Evolutionary conservation across 2,329 filamentous ascomycete genomes (phyloP).

Genomic region (Trichophyton equinum): DNA sequence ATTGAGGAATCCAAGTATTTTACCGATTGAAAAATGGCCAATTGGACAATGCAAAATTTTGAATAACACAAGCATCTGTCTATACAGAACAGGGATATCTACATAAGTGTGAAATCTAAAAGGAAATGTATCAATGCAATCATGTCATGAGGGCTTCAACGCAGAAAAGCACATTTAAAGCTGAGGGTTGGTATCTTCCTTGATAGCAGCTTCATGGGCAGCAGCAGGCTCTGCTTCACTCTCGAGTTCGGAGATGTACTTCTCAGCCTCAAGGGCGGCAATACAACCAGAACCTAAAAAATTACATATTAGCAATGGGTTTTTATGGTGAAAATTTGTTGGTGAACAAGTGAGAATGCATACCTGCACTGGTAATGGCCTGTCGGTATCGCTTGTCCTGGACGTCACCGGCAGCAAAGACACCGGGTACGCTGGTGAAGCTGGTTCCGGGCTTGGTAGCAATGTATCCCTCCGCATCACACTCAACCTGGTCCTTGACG

Average conservation of each 20-base stretch:
- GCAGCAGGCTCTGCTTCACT: conserved; percentile 34
- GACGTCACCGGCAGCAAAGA: conserved; percentile 94
- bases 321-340: neutral
- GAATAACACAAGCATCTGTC: neutral
- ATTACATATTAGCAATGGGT: conserved; percentile 13
- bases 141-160: neutral
- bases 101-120: neutral
- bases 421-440: conserved; percentile 74
- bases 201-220: conserved; percentile 33
- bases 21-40: neutral
- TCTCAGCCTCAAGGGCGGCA: conserved; percentile 90
- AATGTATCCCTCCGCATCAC: conserved; percentile 84
- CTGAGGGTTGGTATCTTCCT: conserved; percentile 48
- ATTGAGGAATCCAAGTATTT: neutral
- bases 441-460: conserved; percentile 79
- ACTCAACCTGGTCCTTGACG: conserved; percentile 79
- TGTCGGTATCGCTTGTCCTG: conserved; percentile 98
- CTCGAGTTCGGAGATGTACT: conserved; percentile 71
- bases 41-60: neutral
- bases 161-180: conserved; percentile 34
- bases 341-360: conserved; percentile 25
- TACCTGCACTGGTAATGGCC: conserved; percentile 92
- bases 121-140: neutral
- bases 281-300: conserved; percentile 60
- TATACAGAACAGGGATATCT: neutral